Conservation (phyloP, 176 grass and related monocot genomes). For the Oryza brachyantha region DNA sequence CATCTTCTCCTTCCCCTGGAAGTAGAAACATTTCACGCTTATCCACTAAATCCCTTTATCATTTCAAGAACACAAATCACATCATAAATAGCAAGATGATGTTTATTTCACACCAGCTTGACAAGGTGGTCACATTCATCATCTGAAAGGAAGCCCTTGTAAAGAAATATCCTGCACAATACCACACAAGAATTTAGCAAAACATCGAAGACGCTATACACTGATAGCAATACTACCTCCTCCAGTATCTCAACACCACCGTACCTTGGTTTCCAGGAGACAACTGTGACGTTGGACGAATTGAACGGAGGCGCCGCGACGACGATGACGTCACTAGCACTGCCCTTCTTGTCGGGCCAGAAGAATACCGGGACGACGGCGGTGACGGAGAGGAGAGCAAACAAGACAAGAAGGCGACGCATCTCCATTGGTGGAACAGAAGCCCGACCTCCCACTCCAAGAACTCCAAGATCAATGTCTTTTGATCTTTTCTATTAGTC, state of each 20-base stretch:
- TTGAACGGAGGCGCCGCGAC: conserved; percentile 14
- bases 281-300: neutral
- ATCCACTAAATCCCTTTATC: neutral
- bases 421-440: conserved; percentile 2
- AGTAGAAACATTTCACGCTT: neutral
- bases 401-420: conserved; percentile 22
- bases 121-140: conserved; percentile 59
- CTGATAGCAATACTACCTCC: neutral
- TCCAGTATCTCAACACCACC: neutral
- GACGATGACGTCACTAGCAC: neutral
- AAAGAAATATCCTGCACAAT: conserved; percentile 41
- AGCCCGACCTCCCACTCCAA: neutral
- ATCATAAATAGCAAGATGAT: neutral
- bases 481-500: neutral
- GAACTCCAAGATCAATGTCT: neutral
- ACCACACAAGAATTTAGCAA: neutral
- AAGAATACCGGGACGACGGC: conserved; percentile 1
- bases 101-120: conserved; percentile 24
- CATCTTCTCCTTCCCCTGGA: conserved; percentile 43
- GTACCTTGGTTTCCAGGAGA: conserved; percentile 34
- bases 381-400: conserved; percentile 25
- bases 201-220: neutral
- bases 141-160: conserved; percentile 48
- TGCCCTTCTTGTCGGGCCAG: neutral
- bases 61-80: neutral